Base-by-base conservation (phyloP, 2,329 filamentous ascomycete genomes). In the Sporothrix globosa region DNA sequence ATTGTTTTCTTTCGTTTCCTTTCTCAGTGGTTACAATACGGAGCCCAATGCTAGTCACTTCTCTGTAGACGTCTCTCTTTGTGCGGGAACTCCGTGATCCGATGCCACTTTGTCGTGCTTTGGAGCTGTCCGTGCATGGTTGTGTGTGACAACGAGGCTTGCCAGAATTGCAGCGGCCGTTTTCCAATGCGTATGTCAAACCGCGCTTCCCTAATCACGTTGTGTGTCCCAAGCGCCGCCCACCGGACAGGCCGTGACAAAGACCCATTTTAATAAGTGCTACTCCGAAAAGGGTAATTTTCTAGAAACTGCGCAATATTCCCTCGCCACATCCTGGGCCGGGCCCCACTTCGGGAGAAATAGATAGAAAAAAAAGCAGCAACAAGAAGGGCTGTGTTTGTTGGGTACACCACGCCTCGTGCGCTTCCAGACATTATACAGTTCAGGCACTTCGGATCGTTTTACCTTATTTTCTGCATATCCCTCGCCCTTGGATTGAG, bases 221-320 rank as follows among this genome's bases (percentile, higher is more conserved):
- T 27, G 44, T 50, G 4, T 48, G 44, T 50, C 58, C 13, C 19
- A 19, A 34, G 41, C 41, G 39, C 21, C 41, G n/a, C 50, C 34
- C 60, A 19, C 19, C 71, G 71, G 71, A 50, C 56, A 69, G 66
- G 67, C 71, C 71, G 71, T 69, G 34, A 56, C 50, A 48, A 9
- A 17, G 63, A 7, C 41, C 63, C 68, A 54, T 9, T 48, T 39
- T 54, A 10, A n/a, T 5, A 4, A 10, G 34, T 17, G 21, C 66
- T 54, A 70, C 5, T 44, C 69, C 53, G 4, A n/a, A 70, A 68
- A 4, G 5, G 69, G 72, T 30, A 73, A 21, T 72, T 10, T 73
- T 73, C 72, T 72, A 71, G 72, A 73, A 73, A 70, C 66, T 21
- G 19, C 21, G 27, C 68, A 17, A 50, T 39, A 21, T n/a, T 24